Evolutionary conservation across 2,329 filamentous ascomycete genomes (phyloP).

Genomic region (Periglandula ipomoeae): DNA sequence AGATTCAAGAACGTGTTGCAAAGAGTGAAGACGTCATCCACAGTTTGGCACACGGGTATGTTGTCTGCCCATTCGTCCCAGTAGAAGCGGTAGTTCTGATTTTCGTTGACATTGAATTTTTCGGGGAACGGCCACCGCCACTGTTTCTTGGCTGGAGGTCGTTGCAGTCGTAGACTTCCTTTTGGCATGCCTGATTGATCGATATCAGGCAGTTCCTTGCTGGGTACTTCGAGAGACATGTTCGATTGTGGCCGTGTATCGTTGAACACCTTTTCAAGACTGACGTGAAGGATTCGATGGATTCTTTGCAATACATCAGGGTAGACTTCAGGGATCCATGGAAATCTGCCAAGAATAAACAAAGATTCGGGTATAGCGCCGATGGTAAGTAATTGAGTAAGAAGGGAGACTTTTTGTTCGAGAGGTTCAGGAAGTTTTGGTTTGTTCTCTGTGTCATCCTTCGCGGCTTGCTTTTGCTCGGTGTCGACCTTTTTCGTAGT

Average conservation of each 20-base stretch:
- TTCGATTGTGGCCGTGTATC: conserved; percentile 31
- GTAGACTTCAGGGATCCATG: conserved; percentile 82
- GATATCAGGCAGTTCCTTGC: conserved; percentile 35
- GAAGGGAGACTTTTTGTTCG: conserved; percentile 79
- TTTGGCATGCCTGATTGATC: conserved; percentile 63
- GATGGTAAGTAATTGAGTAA: conserved; percentile 80
- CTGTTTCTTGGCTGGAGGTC: conserved; percentile 53
- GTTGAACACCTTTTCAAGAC: conserved; percentile 62
- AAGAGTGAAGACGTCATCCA: conserved; percentile 84
- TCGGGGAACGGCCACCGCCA: conserved; percentile 82
- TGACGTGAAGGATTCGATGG: conserved; percentile 77
- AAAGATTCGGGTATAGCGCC: conserved; percentile 88
- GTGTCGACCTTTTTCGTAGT: conserved; percentile 40
- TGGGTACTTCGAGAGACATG: conserved; percentile 25
- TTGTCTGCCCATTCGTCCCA: conserved; percentile 97
- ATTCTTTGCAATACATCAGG: conserved; percentile 72
- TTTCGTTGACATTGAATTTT: conserved; percentile 63
- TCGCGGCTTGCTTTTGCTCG: conserved; percentile 37
- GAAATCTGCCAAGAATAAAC: conserved; percentile 84
- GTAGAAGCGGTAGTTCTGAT: conserved; percentile 82
- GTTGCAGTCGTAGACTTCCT: conserved; percentile 54
- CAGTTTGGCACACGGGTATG: conserved; percentile 78
- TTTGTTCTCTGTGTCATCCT: conserved; percentile 37
- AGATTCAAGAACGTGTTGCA: conserved; percentile 78
- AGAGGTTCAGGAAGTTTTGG: conserved; percentile 57